Conservation (phyloP, 306 rosid genomes). For the Trichosanthes cucumerina region DNA sequence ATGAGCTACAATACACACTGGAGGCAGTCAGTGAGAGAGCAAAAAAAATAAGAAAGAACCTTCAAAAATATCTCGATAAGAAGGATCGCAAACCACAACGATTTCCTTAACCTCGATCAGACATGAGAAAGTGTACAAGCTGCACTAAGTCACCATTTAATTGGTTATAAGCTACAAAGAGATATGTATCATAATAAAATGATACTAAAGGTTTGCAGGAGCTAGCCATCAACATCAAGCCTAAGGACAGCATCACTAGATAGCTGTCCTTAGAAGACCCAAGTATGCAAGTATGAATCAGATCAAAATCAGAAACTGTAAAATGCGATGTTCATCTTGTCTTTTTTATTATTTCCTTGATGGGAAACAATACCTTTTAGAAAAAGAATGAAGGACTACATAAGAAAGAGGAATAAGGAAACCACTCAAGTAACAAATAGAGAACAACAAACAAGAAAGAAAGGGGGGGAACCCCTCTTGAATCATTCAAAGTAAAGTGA, state of each 20-base stretch:
- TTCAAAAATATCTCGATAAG: slow-evolving; percentile 69
- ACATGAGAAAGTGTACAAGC: slow-evolving; percentile 65
- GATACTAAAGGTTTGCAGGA: background rate
- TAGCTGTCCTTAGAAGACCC: background rate
- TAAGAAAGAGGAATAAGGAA: no score
- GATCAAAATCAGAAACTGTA: background rate
- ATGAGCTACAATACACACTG: background rate
- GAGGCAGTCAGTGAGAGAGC: slow-evolving; percentile 1
- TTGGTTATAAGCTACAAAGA: background rate
- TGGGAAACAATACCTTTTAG: background rate
- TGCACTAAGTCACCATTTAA: slow-evolving; percentile 26
- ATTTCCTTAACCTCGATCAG: slow-evolving; percentile 77
- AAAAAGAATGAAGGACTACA: background rate
- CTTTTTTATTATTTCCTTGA: background rate
- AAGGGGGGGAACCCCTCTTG: no score
- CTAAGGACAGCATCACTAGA: background rate
- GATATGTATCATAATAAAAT: background rate
- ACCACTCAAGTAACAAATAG: no score
- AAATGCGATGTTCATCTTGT: background rate
- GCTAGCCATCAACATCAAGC: background rate
- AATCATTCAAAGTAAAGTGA: background rate
- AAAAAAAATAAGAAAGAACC: slow-evolving; percentile 22
- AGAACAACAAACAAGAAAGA: no score
- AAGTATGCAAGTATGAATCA: background rate
- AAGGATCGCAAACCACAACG: slow-evolving; percentile 90